A percentile compares a stretch with the other conserved stretches of the same genome.
phyloP scores from a whole-genome alignment of 225 moss, liverwort and hornwort species.

The Bryoerythrophyllum caledonicum region DNA sequence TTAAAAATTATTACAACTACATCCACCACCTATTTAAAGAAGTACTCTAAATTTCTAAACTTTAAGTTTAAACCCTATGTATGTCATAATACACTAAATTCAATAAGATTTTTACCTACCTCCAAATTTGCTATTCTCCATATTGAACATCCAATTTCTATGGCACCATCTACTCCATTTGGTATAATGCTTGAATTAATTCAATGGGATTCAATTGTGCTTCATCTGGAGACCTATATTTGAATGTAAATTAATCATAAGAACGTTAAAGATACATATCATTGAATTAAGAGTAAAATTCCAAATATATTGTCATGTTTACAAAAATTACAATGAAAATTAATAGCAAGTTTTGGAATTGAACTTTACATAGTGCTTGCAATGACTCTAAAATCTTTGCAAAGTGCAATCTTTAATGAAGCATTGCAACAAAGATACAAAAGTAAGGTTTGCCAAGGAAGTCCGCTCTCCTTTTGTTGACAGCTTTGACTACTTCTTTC shows the following conservation, averaged over 20 bases:
- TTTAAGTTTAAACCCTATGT: no score
- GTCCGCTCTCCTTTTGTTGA: constrained; percentile 26
- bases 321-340: no score
- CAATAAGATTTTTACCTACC: constrained; percentile 30
- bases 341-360: no score
- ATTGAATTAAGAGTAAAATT: neutral
- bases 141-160: constrained; percentile 59
- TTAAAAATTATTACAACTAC: neutral
- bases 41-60: no score
- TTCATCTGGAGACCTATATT: constrained; percentile 58
- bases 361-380: constrained; percentile 49
- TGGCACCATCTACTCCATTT: constrained; percentile 63
- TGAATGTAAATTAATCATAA: neutral
- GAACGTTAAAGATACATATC: neutral
- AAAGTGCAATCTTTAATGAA: constrained; percentile 52
- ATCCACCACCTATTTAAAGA: neutral
- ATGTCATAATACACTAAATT: no score
- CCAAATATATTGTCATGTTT: neutral
- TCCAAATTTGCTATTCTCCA: constrained; percentile 66
- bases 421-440: constrained; percentile 79
- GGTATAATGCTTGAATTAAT: constrained; percentile 66
- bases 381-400: constrained; percentile 68
- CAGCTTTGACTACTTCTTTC: constrained; percentile 21
- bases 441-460: constrained; percentile 71
- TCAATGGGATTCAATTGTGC: constrained; percentile 52